These are phyloP conservation scores for Citrus unshiu DNA, from an alignment of 345 rosid genomes.

Conservation along the genomic window DNA sequence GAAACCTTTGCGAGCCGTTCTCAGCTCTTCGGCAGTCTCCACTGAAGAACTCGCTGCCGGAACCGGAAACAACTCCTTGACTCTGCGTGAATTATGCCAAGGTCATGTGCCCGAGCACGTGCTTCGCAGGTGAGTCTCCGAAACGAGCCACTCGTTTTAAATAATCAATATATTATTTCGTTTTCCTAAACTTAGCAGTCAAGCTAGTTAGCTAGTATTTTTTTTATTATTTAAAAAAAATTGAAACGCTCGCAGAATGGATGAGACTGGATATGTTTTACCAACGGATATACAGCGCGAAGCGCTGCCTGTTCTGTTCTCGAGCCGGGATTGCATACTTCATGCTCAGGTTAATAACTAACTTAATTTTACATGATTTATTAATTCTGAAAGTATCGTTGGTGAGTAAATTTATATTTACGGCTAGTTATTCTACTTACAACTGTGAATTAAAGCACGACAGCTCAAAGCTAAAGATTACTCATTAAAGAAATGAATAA, in stretches of 20 bases:
- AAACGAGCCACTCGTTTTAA: not conserved
- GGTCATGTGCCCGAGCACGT: slow-evolving; percentile 50
- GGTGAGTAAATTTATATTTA: too few relatives aligned
- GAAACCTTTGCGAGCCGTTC: slow-evolving; percentile 13
- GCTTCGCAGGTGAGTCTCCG: slow-evolving; percentile 35
- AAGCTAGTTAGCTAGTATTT: too few relatives aligned
- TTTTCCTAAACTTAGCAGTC: not conserved
- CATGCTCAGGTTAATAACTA: slow-evolving; percentile 68
- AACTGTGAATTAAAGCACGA: not conserved
- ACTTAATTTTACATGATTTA: too few relatives aligned
- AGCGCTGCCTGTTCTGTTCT: slow-evolving; percentile 69
- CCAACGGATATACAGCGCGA: slow-evolving; percentile 73
- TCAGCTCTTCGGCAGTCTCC: slow-evolving; percentile 3
- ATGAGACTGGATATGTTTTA: slow-evolving; percentile 55
- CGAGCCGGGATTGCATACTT: slow-evolving; percentile 70
- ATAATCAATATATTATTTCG: not conserved
- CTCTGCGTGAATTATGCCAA: slow-evolving; percentile 44
- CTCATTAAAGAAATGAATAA: not conserved
- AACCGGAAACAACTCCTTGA: not conserved
- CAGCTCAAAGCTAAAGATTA: not conserved
- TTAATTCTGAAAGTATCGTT: not conserved
- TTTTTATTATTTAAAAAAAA: not conserved
- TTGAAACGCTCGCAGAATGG: slow-evolving; percentile 43
- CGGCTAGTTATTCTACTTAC: not conserved
- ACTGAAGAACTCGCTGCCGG: not conserved